Evolutionary conservation across 208 protist species (phyloP).

Genomic region (Leishmania lainsoni): DNA sequence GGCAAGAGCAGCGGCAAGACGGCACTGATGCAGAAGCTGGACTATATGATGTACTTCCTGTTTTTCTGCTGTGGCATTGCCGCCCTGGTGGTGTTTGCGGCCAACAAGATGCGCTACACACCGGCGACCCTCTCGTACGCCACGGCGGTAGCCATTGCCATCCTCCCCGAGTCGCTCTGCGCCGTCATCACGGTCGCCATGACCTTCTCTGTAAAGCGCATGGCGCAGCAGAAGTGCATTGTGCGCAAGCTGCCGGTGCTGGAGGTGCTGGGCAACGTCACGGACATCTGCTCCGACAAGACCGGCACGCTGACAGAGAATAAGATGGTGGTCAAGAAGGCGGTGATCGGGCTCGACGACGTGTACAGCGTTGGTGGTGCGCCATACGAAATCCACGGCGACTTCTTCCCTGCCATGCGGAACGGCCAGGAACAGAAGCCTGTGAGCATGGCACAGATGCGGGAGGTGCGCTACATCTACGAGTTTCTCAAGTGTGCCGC

Average conservation of each 20-base stretch:
- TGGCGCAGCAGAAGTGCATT: constrained; percentile 89
- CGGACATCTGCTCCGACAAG: constrained; percentile 94
- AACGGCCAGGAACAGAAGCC: constrained; percentile 36
- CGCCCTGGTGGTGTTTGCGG: constrained; percentile 80
- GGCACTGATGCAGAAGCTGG: constrained; percentile 79
- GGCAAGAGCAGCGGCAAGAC: constrained; percentile 58
- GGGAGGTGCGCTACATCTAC: constrained; percentile 53
- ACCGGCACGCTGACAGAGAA: constrained; percentile 95
- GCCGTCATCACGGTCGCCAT: constrained; percentile 87
- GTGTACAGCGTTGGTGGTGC: constrained; percentile 72
- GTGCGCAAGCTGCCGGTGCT: constrained; percentile 84
- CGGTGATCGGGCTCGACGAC: constrained; percentile 61
- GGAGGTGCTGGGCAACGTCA: constrained; percentile 90
- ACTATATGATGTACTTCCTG: constrained; percentile 91
- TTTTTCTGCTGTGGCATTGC: constrained; percentile 77
- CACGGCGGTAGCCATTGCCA: constrained; percentile 86
- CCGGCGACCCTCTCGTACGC: constrained; percentile 74
- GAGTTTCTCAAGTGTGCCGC: constrained; percentile 81
- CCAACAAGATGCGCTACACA: constrained; percentile 72
- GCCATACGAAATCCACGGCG: constrained; percentile 70
- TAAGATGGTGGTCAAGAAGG: constrained; percentile 92
- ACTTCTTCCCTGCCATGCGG: constrained; percentile 54
- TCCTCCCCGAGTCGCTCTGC: constrained; percentile 88
- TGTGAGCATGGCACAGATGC: constrained; percentile 46
- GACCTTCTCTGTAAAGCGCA: constrained; percentile 79